Percentiles rank a stretch among this genome's conserved stretches.
phyloP scores from a whole-genome alignment of 2,329 filamentous ascomycete genomes.

The Falciphora oryzae region DNA sequence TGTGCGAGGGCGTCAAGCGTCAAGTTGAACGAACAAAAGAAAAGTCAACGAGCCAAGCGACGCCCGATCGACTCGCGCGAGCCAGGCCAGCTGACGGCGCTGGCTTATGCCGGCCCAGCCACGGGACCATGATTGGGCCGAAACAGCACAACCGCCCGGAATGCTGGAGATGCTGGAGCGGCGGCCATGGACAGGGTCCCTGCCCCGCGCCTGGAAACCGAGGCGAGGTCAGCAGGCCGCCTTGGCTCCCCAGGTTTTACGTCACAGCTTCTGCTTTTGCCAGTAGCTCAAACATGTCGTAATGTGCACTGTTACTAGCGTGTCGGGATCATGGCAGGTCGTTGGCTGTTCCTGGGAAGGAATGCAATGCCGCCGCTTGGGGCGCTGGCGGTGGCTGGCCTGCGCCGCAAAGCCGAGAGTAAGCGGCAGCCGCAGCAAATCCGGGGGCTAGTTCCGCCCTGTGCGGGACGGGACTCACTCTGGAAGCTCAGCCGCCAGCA shows the following conservation, averaged over 20 bases:
- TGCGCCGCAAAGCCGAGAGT: conserved; percentile 17
- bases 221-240: conserved; percentile 8
- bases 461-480: too few species aligned
- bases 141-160: too few species aligned
- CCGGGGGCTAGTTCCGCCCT: background rate
- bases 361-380: background rate
- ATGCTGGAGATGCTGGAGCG: background rate
- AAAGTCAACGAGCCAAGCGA: background rate
- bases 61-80: background rate
- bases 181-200: background rate
- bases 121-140: background rate
- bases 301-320: background rate
- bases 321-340: background rate
- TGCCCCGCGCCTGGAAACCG: background rate
- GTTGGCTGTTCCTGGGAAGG: background rate
- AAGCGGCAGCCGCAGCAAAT: conserved; percentile 14
- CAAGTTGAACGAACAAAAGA: background rate
- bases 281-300: background rate
- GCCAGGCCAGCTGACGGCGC: background rate
- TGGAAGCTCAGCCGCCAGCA: too few species aligned
- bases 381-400: background rate
- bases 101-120: background rate
- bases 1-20: background rate
- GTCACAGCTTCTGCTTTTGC: background rate
- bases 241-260: conserved; percentile 3